Conservation (phyloP, 2,329 filamentous ascomycete species). For the Beauveria caledonica region DNA sequence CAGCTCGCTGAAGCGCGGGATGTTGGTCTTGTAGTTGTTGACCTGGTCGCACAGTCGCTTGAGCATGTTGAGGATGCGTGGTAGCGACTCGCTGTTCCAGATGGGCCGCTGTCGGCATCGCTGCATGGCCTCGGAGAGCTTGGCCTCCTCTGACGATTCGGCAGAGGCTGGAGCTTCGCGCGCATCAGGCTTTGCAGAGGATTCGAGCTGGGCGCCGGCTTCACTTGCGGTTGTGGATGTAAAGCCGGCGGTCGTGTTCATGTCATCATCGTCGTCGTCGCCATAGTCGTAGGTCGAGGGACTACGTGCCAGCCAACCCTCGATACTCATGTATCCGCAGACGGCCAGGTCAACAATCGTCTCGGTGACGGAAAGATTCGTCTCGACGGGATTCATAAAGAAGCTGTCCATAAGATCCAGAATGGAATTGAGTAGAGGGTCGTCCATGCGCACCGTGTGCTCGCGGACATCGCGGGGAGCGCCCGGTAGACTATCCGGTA, state of each 20-base stretch:
- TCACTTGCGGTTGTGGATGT: constrained; percentile 6
- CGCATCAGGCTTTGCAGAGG: not conserved
- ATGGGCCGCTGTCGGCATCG: constrained; percentile 45
- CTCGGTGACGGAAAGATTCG: constrained; percentile 81
- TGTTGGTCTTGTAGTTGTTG: constrained; percentile 31
- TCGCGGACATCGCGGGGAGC: constrained; percentile 52
- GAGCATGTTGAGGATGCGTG: constrained; percentile 48
- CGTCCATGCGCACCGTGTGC: constrained; percentile 55
- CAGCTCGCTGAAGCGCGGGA: constrained; percentile 66
- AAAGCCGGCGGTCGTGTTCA: constrained; percentile 9
- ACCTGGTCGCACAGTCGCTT: constrained; percentile 51
- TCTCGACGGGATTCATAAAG: constrained; percentile 84
- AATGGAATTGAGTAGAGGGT: constrained; percentile 56
- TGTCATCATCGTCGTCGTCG: constrained; percentile 34
- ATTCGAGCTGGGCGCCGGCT: not conserved
- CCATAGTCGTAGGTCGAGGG: constrained; percentile 55
- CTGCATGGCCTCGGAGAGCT: constrained; percentile 38
- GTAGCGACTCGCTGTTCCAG: constrained; percentile 43
- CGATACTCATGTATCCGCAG: constrained; percentile 76
- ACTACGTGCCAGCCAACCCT: constrained; percentile 81
- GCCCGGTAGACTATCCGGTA: constrained; percentile 48
- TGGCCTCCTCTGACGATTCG: constrained; percentile 17
- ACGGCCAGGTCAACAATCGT: constrained; percentile 72
- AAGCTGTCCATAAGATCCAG: constrained; percentile 69
- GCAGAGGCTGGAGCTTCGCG: not conserved